Evolutionary conservation across 108 stramenopile species (phyloP).

Genomic region (Cyclotella sp.): DNA sequence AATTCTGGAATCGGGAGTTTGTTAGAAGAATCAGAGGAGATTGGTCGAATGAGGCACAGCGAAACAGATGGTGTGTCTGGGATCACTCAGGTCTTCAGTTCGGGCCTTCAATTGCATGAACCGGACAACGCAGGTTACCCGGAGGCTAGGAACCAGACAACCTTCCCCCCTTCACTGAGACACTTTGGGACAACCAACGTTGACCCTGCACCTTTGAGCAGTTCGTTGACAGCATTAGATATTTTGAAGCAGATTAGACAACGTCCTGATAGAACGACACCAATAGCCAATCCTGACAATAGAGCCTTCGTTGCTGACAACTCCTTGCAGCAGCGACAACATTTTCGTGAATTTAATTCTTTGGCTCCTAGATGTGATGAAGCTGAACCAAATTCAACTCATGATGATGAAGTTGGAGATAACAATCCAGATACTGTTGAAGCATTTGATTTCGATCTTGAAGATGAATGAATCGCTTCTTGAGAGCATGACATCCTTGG

Average conservation of each 20-base stretch:
- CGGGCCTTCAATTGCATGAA: slow-evolving; percentile 15
- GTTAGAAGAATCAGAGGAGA: slow-evolving; percentile 22
- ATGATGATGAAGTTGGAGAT: slow-evolving; percentile 17
- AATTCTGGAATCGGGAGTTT: slow-evolving; percentile 28
- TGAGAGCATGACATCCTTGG: too few relatives aligned
- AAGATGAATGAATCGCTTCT: neutral
- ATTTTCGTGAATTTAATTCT: neutral
- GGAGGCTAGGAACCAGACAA: neutral
- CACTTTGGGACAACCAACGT: neutral
- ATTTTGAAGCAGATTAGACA: slow-evolving; percentile 31
- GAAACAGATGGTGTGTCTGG: slow-evolving; percentile 9
- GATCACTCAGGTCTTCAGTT: slow-evolving; percentile 1
- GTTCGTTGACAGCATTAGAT: slow-evolving; percentile 52
- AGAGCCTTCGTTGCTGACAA: neutral
- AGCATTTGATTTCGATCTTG: slow-evolving; percentile 41
- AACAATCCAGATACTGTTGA: slow-evolving; percentile 26
- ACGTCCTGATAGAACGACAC: neutral
- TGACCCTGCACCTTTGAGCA: slow-evolving; percentile 22
- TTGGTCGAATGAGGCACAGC: slow-evolving; percentile 1
- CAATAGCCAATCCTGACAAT: neutral
- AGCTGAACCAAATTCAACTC: neutral
- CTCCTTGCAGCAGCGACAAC: neutral
- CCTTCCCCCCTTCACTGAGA: neutral
- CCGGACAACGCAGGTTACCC: neutral
- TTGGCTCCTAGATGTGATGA: neutral